These are phyloP conservation scores for Tilletia setariae DNA, from an alignment of 1,284 basidiomycete species.

Conservation along the genomic window DNA sequence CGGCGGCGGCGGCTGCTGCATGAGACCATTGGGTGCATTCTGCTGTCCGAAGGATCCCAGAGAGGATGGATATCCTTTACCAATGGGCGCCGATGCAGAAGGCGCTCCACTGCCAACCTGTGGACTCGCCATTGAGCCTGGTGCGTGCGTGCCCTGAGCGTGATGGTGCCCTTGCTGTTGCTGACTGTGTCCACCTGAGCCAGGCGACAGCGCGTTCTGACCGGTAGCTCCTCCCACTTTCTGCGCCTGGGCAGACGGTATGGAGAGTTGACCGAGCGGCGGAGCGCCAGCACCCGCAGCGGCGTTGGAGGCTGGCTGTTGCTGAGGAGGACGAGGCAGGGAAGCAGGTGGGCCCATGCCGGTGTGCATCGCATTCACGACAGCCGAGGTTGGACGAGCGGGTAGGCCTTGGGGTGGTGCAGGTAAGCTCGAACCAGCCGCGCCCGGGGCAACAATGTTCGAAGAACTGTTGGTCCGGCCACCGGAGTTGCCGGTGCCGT, in stretches of 20 bases:
- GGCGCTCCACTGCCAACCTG: not conserved
- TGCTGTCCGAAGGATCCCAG: not conserved
- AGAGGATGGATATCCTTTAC: conserved; percentile 4
- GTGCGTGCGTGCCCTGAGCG: not conserved
- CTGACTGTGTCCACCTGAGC: not conserved
- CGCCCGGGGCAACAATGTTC: not conserved
- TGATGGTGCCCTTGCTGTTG: not conserved
- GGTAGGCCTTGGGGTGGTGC: conserved; percentile 44
- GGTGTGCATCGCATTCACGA: conserved; percentile 26
- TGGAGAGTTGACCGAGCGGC: too few species aligned
- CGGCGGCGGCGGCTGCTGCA: too few species aligned
- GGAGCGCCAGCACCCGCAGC: not conserved
- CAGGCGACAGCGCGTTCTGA: conserved; percentile 1
- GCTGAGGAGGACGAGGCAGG: not conserved
- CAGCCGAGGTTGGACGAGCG: conserved; percentile 35
- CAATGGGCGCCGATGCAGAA: not conserved
- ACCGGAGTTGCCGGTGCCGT: not conserved
- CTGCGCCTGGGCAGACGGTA: too few species aligned
- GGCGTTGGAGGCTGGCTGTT: not conserved
- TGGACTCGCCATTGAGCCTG: not conserved
- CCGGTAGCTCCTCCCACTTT: too few species aligned
- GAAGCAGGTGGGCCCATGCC: not conserved
- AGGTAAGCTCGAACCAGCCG: conserved; percentile 23
- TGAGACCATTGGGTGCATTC: too few species aligned
- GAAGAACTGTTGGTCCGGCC: too few species aligned